phyloP scores from a whole-genome alignment of 1,284 basidiomycete genomes.

The Trichosporon coremiiforme region DNA sequence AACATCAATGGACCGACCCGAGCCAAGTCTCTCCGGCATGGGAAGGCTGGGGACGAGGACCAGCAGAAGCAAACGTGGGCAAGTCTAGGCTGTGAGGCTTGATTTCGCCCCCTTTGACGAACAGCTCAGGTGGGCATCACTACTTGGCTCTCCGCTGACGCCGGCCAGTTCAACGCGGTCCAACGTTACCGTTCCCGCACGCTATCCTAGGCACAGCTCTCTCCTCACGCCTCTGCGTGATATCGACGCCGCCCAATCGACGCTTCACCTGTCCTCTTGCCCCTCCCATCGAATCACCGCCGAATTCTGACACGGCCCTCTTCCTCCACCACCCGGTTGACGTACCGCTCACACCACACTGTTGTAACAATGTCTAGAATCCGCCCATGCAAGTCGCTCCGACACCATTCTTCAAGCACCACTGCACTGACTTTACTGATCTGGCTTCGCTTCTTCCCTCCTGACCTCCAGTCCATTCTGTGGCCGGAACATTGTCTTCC shows the following conservation, averaged over 20 bases:
- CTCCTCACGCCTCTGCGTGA: not conserved
- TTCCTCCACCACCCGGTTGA: not conserved
- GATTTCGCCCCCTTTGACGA: not conserved
- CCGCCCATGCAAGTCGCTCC: not conserved
- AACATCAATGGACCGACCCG: slow-evolving; percentile 23
- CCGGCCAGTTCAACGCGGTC: not conserved
- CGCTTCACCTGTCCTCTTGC: not conserved
- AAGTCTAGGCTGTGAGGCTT: slow-evolving; percentile 25
- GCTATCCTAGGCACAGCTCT: not conserved
- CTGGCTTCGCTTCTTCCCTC: too few relatives aligned
- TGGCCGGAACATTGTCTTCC: not conserved
- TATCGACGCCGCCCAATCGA: not conserved
- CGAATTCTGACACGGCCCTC: not conserved
- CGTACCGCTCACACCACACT: not conserved
- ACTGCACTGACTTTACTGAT: not conserved
- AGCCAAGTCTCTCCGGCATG: slow-evolving; percentile 32
- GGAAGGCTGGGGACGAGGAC: slow-evolving; percentile 31
- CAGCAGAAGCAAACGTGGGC: slow-evolving; percentile 19
- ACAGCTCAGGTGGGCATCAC: not conserved
- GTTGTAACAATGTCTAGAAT: not conserved
- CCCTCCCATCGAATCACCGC: too few relatives aligned
- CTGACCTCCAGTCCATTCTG: slow-evolving; percentile 1
- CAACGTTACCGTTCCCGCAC: not conserved
- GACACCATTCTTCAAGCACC: not conserved
- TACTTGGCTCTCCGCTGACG: not conserved